phyloP scores from a whole-genome alignment of 768 basidiomycete species.

The Pleurotus sapidus region DNA sequence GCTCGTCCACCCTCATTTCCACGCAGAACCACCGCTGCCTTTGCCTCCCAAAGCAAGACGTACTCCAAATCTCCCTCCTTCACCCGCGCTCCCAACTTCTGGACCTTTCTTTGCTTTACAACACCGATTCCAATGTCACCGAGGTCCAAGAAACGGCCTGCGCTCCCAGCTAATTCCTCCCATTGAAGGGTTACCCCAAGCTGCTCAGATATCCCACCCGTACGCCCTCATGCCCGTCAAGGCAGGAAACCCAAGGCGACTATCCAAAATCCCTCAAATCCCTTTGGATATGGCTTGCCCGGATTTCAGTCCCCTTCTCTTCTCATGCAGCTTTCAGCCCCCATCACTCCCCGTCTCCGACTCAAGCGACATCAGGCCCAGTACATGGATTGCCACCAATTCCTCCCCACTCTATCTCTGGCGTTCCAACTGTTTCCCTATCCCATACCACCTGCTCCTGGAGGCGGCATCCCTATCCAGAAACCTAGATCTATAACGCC shows the following conservation, averaged over 20 bases:
- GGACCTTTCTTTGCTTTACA: not conserved
- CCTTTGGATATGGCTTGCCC: not conserved
- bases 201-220: slow-evolving; percentile 24
- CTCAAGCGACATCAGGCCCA: not conserved
- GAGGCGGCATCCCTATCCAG: not conserved
- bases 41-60: slow-evolving; percentile 11
- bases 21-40: slow-evolving; percentile 15
- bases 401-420: too few species aligned
- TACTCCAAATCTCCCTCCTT: slow-evolving; percentile 1
- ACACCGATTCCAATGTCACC: not conserved
- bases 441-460: slow-evolving; percentile 1
- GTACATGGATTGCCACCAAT: too few species aligned
- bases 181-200: not conserved
- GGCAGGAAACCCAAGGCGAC: slow-evolving; percentile 4
- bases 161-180: not conserved
- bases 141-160: not conserved
- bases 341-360: slow-evolving; percentile 6
- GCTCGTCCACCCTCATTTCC: slow-evolving; percentile 15
- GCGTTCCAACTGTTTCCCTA: not conserved
- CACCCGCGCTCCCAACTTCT: not conserved
- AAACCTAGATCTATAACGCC: slow-evolving; percentile 16
- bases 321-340: slow-evolving; percentile 8
- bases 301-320: slow-evolving; percentile 5
- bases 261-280: not conserved
- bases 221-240: slow-evolving; percentile 21